phyloP scores from a whole-genome alignment of 495 filamentous ascomycete genomes.

The Daldinia childiae region DNA sequence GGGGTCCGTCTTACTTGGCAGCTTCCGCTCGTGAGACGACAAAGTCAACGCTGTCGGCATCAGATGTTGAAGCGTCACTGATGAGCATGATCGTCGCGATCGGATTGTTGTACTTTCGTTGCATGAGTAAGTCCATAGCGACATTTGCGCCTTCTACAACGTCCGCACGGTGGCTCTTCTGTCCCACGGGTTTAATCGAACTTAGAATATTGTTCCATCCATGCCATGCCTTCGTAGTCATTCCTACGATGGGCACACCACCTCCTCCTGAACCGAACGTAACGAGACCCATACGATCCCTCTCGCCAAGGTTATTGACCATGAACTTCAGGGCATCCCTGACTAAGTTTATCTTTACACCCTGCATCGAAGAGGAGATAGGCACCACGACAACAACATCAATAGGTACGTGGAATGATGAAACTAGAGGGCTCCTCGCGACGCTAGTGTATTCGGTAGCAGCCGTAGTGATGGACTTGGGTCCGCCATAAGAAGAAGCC shows the following conservation, averaged over 20 bases:
- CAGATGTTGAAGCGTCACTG: slow-evolving; percentile 98
- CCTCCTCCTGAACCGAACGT: slow-evolving; percentile 97
- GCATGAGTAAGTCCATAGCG: slow-evolving; percentile 98
- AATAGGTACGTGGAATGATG: slow-evolving; percentile 86
- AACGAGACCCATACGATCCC: slow-evolving; percentile 95
- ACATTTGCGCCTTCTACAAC: slow-evolving; percentile 98
- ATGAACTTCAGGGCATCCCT: slow-evolving; percentile 95
- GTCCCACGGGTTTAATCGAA: slow-evolving; percentile 91
- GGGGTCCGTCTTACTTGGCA: slow-evolving; percentile 76
- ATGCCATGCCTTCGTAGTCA: slow-evolving; percentile 93
- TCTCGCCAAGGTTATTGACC: slow-evolving; percentile 88
- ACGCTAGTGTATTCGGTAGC: slow-evolving; percentile 83
- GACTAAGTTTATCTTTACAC: slow-evolving; percentile 94
- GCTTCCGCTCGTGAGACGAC: slow-evolving; percentile 98
- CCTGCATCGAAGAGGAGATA: slow-evolving; percentile 98
- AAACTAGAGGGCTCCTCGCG: slow-evolving; percentile 61
- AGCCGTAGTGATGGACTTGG: slow-evolving; percentile 78
- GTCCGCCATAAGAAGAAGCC: slow-evolving; percentile 82
- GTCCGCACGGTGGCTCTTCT: slow-evolving; percentile 95
- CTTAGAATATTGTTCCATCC: slow-evolving; percentile 90
- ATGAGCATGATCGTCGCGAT: slow-evolving; percentile 97
- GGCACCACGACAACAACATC: slow-evolving; percentile 98
- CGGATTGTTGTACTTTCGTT: slow-evolving; percentile 94
- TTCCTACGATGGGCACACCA: slow-evolving; percentile 94
- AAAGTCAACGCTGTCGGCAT: slow-evolving; percentile 96